Percentiles rank a stretch among this genome's conserved stretches.
Conservation (phyloP, 495 filamentous ascomycete species). For the Aspergillus bridgeri region DNA sequence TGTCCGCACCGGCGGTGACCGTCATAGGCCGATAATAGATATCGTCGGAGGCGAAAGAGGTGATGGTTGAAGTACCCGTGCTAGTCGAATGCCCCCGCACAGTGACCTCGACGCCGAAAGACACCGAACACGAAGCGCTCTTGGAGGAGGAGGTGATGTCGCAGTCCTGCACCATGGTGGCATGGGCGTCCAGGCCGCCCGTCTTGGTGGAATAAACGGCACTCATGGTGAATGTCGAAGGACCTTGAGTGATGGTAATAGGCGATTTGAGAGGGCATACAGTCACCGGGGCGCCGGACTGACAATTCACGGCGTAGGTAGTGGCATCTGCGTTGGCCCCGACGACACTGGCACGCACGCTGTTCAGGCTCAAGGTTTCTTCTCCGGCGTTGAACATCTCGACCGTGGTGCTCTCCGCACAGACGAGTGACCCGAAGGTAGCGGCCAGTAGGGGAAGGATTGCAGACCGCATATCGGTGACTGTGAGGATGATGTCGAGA, state of each 20-base stretch:
- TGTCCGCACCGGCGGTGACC: conserved; percentile 30
- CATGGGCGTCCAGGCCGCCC: conserved; percentile 1
- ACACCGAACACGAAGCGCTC: conserved; percentile 12
- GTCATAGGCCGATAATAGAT: conserved; percentile 21
- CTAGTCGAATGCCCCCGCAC: neutral
- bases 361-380: conserved; percentile 4
- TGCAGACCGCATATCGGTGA: neutral
- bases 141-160: conserved; percentile 15
- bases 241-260: conserved; percentile 15
- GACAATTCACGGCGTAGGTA: conserved; percentile 12
- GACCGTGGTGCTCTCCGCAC: conserved; percentile 7
- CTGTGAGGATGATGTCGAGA: neutral
- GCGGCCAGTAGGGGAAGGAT: neutral
- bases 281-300: neutral
- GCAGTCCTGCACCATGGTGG: conserved; percentile 14
- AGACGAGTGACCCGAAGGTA: neutral
- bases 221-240: conserved; percentile 16
- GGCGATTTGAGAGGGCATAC: conserved; percentile 5
- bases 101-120: neutral
- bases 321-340: conserved; percentile 9
- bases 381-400: conserved; percentile 11
- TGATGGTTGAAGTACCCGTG: conserved; percentile 1
- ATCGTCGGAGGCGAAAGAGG: conserved; percentile 1
- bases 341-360: conserved; percentile 14
- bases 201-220: conserved; percentile 13